Base-by-base conservation (phyloP, 2,329 filamentous ascomycete genomes). In the Ilyonectria destructans region DNA sequence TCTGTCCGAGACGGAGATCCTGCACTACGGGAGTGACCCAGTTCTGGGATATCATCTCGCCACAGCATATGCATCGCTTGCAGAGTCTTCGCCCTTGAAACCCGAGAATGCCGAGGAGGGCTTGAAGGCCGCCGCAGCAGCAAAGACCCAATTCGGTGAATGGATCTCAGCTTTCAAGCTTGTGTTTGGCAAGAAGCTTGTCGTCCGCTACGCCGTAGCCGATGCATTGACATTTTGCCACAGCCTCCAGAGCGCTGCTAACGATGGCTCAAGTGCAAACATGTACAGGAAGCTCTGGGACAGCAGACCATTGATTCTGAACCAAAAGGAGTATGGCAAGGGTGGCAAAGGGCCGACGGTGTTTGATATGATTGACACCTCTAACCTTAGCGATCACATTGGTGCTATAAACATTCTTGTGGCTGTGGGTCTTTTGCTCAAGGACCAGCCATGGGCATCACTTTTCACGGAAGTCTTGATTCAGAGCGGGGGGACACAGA, bases 281-380 rank as follows among this genome's bases (percentile, higher is more conserved):
- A 80, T 82, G 70, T 88, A 84, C 71, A 80, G 83, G 56, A 80
- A 80, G 23, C 80, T 81, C 17, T 81, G 81, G 66, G 80, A 84
- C 43, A 74, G 78, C 17, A 78, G 80, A 9, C 72, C 78, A 1
- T 74, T 89, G 3, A 65, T 76, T 2, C 78, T 90, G 5, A 83
- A 88, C 54, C 52, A 74, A 1, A 67, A 66, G 1, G 80, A 82
- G 4, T 89, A 89, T 69, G 75, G 77, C 2, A 69, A 70, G 4
- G 60, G 58, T 7, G 74, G 75, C 2, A 57, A 62, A 15, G 84
- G 81, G 0, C 85, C 86, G 0, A 77, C 70, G 5, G 51, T 62
- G 4, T 91, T 91, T 71, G 84, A 90, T 72, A 80, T 87, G 4
- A 87, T 91, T 61, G 88, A 91, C 68, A 89, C 87, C 0, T 83